Percentiles rank a stretch among this genome's conserved stretches.
phyloP scores from a whole-genome alignment of 1,139 yeast species.

The Taiozyma sp. region DNA sequence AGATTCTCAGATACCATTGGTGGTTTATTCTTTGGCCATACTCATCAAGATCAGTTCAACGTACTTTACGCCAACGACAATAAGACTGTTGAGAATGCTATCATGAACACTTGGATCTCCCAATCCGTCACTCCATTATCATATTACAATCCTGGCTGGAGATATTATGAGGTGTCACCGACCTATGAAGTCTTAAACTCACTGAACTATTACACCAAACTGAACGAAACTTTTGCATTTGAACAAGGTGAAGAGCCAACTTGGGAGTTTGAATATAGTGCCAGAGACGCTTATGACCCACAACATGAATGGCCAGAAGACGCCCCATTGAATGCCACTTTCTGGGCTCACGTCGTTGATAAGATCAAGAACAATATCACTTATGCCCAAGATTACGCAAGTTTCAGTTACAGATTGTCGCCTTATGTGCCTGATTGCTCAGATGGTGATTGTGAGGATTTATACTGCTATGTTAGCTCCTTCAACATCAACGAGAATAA shows the following conservation, averaged over 20 bases:
- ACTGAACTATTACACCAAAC: constrained; percentile 48
- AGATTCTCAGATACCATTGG: constrained; percentile 71
- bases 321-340: constrained; percentile 54
- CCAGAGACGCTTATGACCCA: constrained; percentile 44
- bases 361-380: constrained; percentile 32
- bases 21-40: constrained; percentile 66
- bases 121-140: constrained; percentile 63
- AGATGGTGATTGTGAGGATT: constrained; percentile 26
- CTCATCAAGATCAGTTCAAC: constrained; percentile 66
- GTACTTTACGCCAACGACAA: constrained; percentile 44
- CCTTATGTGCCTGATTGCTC: constrained; percentile 46
- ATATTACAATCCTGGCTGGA: constrained; percentile 64
- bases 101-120: constrained; percentile 60
- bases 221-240: constrained; percentile 47
- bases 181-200: constrained; percentile 61
- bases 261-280: constrained; percentile 53
- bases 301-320: constrained; percentile 42
- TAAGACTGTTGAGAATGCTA: constrained; percentile 38
- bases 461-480: constrained; percentile 41
- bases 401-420: constrained; percentile 46
- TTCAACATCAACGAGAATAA: constrained; percentile 27
- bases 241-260: constrained; percentile 44
- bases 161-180: constrained; percentile 60
- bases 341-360: constrained; percentile 44
- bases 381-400: constrained; percentile 43